Conservation (phyloP, 805 yeast genomes). For the Candida odintsovae region DNA sequence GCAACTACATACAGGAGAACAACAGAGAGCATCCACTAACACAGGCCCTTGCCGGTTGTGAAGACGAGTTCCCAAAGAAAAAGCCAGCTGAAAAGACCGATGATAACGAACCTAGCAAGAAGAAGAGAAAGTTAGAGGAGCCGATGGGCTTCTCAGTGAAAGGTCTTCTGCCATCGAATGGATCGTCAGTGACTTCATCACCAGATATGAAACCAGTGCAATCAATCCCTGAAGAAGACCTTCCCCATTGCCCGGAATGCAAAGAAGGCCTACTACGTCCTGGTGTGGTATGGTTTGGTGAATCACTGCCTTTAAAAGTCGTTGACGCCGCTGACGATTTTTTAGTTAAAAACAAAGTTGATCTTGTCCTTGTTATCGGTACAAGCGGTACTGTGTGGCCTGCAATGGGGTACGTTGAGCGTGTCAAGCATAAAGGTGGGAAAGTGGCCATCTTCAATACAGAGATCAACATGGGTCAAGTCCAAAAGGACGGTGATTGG, state of each 20-base stretch:
- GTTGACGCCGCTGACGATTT: constrained; percentile 70
- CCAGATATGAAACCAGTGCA: constrained; percentile 45
- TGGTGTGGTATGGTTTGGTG: constrained; percentile 96
- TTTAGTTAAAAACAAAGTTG: constrained; percentile 47
- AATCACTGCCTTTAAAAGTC: constrained; percentile 59
- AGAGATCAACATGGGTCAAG: constrained; percentile 41
- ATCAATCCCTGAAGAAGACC: constrained; percentile 40
- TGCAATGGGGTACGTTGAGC: constrained; percentile 84
- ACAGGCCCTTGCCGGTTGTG: constrained; percentile 39
- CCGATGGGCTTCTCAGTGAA: constrained; percentile 5
- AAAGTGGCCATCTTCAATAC: constrained; percentile 80
- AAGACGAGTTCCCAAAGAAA: constrained; percentile 27
- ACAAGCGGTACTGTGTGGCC: constrained; percentile 88
- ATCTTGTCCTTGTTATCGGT: constrained; percentile 76
- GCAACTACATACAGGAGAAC: constrained; percentile 52
- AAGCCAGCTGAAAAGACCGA: constrained; percentile 8
- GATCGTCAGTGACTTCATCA: constrained; percentile 22
- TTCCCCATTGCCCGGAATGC: constrained; percentile 79
- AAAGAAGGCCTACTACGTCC: constrained; percentile 66
- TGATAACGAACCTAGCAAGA: constrained; percentile 2
- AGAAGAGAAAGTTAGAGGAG: constrained; percentile 10
- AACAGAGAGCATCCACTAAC: constrained; percentile 57
- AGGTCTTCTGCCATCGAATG: constrained; percentile 3
- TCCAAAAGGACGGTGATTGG: constrained; percentile 47
- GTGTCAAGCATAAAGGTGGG: constrained; percentile 69